Base-by-base conservation (phyloP, 768 basidiomycete species). In the Tephrocybe rancida region DNA sequence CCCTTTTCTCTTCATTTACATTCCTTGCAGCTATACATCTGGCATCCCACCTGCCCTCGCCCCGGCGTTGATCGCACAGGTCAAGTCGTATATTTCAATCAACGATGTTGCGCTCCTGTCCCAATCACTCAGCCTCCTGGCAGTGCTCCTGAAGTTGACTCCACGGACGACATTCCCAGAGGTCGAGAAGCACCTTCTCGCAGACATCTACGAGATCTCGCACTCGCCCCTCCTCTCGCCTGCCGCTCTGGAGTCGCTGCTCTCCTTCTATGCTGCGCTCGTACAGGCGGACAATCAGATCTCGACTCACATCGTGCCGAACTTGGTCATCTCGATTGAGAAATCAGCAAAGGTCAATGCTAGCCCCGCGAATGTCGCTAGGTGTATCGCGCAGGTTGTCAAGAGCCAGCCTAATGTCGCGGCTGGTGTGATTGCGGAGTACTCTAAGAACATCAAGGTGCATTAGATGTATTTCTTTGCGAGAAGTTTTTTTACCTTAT, bases 211-310 rank as follows among this genome's bases (percentile, higher is more conserved):
- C 70, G 69, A 68, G 43, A 82, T 94, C 44, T 80, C 93, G 0
- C 82, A 87, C 63, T 92, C 95, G 0, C 88, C 95, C 0, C 77
- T 89, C 11, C 78, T 95, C 13, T 82, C 91, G 19, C 87, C 87
- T 9, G 74, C 82, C 1, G 84, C 91, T 3, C 81, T 96, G 5
- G 95, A 98, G 30, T 84, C 90, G 0, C 77, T 97, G 11, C 79
- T 93, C 43, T 76, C 74, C 14, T 98, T 98, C 79, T 94, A 92
- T 69, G 77, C 78, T 1, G 85, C 88, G 0, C 81, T 96, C 41
- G 92, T 96, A 25, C 79, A 81, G 56, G 92, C 92, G 1, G 95
- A 98, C 61, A 76, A 79, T 56, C 86, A 89, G 66, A 89, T 93
- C 56, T 87, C 92, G 2, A 87, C 87, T 0, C 88, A 92, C 58